Percentiles rank a stretch among this genome's conserved stretches.
Evolutionary conservation across 768 basidiomycete species (phyloP).

Genomic region (Tulasnella sp.): DNA sequence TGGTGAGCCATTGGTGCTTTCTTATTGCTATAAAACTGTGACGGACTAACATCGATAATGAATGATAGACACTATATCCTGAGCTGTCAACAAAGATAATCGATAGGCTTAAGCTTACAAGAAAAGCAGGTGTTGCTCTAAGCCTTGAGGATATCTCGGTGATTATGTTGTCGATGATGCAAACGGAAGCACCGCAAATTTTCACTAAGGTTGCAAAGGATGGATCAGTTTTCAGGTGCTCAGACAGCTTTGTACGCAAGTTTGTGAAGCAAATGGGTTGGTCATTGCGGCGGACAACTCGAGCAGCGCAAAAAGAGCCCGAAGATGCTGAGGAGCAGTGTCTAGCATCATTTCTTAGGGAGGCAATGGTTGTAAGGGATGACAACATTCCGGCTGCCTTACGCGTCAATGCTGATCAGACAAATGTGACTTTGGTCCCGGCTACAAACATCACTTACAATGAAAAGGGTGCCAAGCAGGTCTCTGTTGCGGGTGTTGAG

Average conservation of each 20-base stretch:
- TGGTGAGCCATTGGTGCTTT: too few species aligned
- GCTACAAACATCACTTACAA: slow-evolving; percentile 25
- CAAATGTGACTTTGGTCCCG: slow-evolving; percentile 23
- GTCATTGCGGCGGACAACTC: slow-evolving; percentile 23
- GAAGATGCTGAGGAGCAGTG: slow-evolving; percentile 21
- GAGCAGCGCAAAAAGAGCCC: slow-evolving; percentile 30
- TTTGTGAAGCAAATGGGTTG: slow-evolving; percentile 23
- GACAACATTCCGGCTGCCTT: slow-evolving; percentile 23
- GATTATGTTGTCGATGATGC: slow-evolving; percentile 25
- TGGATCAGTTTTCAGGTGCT: slow-evolving; percentile 24
- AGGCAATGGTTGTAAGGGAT: slow-evolving; percentile 23
- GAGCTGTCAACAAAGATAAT: background rate
- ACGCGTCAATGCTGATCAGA: slow-evolving; percentile 30
- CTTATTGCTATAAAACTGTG: too few species aligned
- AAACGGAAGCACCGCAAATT: slow-evolving; percentile 21
- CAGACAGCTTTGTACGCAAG: slow-evolving; percentile 22
- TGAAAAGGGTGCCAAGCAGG: slow-evolving; percentile 26
- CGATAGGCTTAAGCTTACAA: slow-evolving; percentile 14
- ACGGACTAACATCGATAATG: too few species aligned
- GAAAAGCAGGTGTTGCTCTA: slow-evolving; percentile 20
- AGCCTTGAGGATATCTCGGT: slow-evolving; percentile 23
- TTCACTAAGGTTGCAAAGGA: slow-evolving; percentile 21
- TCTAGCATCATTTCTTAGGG: slow-evolving; percentile 18
- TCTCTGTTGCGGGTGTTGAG: slow-evolving; percentile 26
- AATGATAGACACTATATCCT: too few species aligned